Conservation (phyloP, 192 early-diverging fungal species). For the Spizellomyces sp. region DNA sequence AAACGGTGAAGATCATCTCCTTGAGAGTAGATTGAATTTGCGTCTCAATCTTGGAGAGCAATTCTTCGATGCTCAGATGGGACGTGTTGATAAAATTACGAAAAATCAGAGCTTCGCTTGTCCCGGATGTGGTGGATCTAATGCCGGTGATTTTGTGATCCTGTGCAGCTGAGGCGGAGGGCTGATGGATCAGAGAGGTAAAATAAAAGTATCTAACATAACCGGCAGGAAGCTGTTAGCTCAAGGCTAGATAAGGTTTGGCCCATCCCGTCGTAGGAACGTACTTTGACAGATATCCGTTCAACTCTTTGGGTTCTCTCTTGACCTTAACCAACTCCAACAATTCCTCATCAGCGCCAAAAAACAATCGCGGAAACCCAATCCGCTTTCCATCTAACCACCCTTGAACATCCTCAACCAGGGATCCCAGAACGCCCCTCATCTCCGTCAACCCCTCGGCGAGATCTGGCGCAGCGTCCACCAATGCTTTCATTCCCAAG, state of each 20-base stretch:
- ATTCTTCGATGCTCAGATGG: conserved; percentile 19
- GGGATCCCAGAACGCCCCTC: conserved; percentile 4
- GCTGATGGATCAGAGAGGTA: conserved; percentile 1
- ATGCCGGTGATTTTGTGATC: conserved; percentile 16
- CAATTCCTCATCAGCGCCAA: conserved; percentile 27
- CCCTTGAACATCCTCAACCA: conserved; percentile 29
- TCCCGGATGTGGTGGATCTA: background rate
- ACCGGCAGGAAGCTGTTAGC: no score
- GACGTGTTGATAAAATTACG: background rate
- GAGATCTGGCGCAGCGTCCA: conserved; percentile 6
- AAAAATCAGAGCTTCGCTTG: conserved; percentile 24
- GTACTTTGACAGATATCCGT: conserved; percentile 19
- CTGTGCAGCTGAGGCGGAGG: background rate
- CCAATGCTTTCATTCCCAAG: conserved; percentile 1
- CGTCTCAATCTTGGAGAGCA: conserved; percentile 14
- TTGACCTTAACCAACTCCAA: conserved; percentile 10
- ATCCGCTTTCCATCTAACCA: conserved; percentile 34
- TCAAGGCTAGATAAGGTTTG: no score
- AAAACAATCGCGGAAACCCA: conserved; percentile 29
- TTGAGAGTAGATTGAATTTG: conserved; percentile 3
- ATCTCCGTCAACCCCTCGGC: conserved; percentile 13
- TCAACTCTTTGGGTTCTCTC: conserved; percentile 11
- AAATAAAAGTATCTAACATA: conserved; percentile 17
- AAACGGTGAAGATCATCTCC: background rate
- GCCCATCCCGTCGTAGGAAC: background rate